Evolutionary conservation across 129 eudicot species (phyloP).

Genomic region (Centaurea solstitialis): DNA sequence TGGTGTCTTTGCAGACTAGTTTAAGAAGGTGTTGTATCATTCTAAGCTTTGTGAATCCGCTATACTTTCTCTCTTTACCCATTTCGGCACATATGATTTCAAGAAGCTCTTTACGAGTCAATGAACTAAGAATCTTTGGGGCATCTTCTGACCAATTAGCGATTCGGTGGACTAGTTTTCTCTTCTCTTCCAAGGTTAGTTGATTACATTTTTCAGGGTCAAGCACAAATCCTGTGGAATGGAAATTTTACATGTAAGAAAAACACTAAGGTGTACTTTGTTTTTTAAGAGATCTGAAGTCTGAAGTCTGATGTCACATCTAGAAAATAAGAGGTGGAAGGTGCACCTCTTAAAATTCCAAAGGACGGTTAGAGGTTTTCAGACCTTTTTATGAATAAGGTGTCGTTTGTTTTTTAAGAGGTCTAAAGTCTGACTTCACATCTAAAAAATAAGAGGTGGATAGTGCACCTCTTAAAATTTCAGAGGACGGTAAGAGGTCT

Average conservation of each 20-base stretch:
- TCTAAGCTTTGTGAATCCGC: constrained; percentile 69
- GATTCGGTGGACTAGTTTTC: constrained; percentile 66
- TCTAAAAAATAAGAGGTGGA: too few species aligned
- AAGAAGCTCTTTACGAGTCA: constrained; percentile 74
- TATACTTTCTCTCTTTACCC: constrained; percentile 85
- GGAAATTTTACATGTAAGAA: not conserved
- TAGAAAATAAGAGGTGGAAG: too few species aligned
- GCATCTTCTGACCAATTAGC: constrained; percentile 74
- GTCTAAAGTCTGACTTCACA: too few species aligned
- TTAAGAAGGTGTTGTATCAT: constrained; percentile 81
- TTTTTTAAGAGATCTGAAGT: too few species aligned
- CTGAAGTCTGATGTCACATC: too few species aligned
- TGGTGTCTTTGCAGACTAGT: constrained; percentile 37
- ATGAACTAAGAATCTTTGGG: constrained; percentile 61
- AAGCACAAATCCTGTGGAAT: constrained; percentile 56
- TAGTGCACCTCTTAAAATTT: too few species aligned
- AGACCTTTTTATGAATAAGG: too few species aligned
- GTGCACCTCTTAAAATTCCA: too few species aligned
- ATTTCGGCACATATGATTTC: constrained; percentile 89
- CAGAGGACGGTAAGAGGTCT: too few species aligned
- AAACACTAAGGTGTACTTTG: not conserved
- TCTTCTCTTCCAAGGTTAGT: constrained; percentile 75
- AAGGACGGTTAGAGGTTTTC: too few species aligned
- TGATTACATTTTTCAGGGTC: constrained; percentile 67
- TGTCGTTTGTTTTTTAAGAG: too few species aligned